Base-by-base conservation (phyloP, 225 moss, liverwort and hornwort genomes). In the Anthoceros angustus region DNA sequence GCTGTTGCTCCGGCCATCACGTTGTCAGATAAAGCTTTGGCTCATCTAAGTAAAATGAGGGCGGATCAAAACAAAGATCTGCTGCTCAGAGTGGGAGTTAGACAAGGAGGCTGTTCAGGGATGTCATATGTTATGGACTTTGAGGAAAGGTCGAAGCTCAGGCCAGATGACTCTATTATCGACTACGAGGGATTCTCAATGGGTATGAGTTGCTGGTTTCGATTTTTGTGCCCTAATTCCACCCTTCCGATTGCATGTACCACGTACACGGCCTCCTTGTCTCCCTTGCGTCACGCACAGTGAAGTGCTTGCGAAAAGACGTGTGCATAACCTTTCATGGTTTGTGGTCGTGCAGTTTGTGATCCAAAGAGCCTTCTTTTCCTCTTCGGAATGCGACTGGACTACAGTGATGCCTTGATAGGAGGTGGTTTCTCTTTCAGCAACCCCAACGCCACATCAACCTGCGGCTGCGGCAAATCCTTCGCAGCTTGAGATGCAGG, bases 61-160 rank as follows among this genome's bases (percentile, higher is more conserved):
- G 80, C 79, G 50, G 86, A 82, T 66, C 88, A 92, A 66, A 69
- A 75, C 61, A 75, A 80, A 64, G 80, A 85, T 60, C 63, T 98
- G 10, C 81, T 79, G 46, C 70, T 92, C 63, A 81, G 91, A 45
- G 85, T 98, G 46, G 95, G 95, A 75, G 95, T 92, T 8, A 80
- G 87, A 66, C 91, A 98, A 72, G 91, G 95, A 32, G 91, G 95
- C 60, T 98, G 95, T 75, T 98, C 95, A 21, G 95, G 95, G 43
- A 98, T 98, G 95, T 98, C 95, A 0, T 98, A 98, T 66, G 75
- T 98, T 67, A 98, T 98, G 95, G 95, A 98, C 76, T 98, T 98
- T 23, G 95, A 98, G 71, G 91, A 98, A 70, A 32, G 65, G 64
- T 73, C 81, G 8, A 92, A 98, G 74, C 75, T 87, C 48, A 74